A percentile compares a stretch with the other conserved stretches of the same genome.
Evolutionary conservation across 2,329 filamentous ascomycete genomes (phyloP).

Genomic region (Sporothrix pallida): DNA sequence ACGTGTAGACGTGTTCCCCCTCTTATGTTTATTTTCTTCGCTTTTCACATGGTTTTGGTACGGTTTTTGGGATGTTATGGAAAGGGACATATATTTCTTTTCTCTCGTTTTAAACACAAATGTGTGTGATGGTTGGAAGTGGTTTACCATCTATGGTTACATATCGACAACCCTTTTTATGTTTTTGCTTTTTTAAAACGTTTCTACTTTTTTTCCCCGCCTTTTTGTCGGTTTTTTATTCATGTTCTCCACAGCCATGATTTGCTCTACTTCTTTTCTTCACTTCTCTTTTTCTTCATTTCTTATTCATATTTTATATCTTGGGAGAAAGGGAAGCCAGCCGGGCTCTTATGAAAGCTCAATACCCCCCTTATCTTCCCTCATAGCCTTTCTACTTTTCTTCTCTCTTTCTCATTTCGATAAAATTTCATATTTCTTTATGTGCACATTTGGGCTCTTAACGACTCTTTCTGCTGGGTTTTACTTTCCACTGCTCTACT

Average conservation of each 20-base stretch:
- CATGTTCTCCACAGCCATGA: neutral
- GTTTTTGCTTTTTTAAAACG: no score
- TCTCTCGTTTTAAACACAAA: neutral
- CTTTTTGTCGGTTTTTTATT: conserved; percentile 16
- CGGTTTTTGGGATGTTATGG: neutral
- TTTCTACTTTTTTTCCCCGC: neutral
- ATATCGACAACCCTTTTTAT: neutral
- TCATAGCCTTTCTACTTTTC: neutral
- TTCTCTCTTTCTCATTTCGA: neutral
- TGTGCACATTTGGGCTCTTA: neutral
- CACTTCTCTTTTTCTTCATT: neutral
- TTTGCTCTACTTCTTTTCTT: neutral
- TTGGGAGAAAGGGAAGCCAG: neutral
- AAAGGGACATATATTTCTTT: neutral
- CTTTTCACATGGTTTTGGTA: neutral
- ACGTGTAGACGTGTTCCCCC: neutral
- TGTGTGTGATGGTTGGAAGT: neutral
- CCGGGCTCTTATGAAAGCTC: conserved; percentile 22
- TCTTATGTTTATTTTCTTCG: neutral
- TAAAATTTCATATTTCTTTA: neutral
- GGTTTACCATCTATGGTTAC: neutral
- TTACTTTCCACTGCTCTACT: no score
- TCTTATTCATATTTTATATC: conserved; percentile 11
- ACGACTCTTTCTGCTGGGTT: no score
- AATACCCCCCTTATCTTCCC: conserved; percentile 12